Conservation (phyloP, 495 filamentous ascomycete species). For the Podospora anserina region DNA sequence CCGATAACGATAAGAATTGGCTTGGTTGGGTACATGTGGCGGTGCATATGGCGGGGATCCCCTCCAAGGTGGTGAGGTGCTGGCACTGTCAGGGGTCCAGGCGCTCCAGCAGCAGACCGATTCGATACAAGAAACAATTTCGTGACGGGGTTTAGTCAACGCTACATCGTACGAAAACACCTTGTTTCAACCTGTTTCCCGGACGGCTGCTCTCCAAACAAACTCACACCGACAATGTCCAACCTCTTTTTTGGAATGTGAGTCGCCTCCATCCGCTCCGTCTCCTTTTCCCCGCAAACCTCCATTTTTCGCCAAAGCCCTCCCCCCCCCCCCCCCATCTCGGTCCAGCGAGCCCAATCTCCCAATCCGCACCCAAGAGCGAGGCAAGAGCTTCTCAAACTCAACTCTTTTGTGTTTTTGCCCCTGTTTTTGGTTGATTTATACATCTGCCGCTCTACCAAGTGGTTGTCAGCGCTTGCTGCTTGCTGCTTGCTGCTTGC, state of each 20-base stretch:
- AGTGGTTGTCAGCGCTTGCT: background rate
- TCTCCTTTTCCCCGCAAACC: conserved; percentile 16
- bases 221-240: conserved; percentile 53
- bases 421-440: background rate
- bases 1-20: conserved; percentile 30
- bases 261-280: conserved; percentile 38
- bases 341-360: conserved; percentile 4
- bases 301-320: conserved; percentile 4
- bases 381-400: conserved; percentile 19
- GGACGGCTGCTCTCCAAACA: background rate
- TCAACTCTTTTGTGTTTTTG: background rate
- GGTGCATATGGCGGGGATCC: conserved; percentile 1
- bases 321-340: background rate
- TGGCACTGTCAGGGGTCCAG: conserved; percentile 8
- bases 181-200: conserved; percentile 5
- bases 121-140: conserved; percentile 4
- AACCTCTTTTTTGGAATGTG: conserved; percentile 80
- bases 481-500: background rate
- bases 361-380: conserved; percentile 10
- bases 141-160: conserved; percentile 7
- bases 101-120: conserved; percentile 1
- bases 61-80: conserved; percentile 3
- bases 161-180: conserved; percentile 9
- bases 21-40: conserved; percentile 10
- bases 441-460: background rate